Base-by-base conservation (phyloP, 306 rosid genomes). In the Carpinus viminea region DNA sequence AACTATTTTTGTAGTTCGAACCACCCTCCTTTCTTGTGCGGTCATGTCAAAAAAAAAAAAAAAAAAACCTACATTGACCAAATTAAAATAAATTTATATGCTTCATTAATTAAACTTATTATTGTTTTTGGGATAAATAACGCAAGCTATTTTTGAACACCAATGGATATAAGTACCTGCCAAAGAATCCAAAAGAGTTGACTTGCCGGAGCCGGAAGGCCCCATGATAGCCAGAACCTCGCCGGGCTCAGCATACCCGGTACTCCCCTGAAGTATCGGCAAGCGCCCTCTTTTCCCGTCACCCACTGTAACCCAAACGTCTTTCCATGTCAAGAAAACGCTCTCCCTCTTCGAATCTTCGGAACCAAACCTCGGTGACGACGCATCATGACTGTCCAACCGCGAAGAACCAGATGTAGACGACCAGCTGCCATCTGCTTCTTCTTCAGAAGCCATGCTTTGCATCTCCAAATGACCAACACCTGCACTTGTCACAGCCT, bases 141-240 rank as follows among this genome's bases (percentile, higher is more conserved):
- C 1, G 34, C 34, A 31, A 31, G 34, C 3, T 2, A 31, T 31
- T 31, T 31, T 31, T 31, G 34, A 31, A 31, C 34, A 31, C 34
- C 34, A 31, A 31, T 31, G 34, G 34, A 31, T 31, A 1, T 7
- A 45, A 1, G 48, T 31, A 83, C 95, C 96, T 72, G 92, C 91
- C 77, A 92, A 79, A 18, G 93, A 74, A 79, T 92, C 97, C 79
- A 92, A 84, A 74, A 92, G 93, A 12, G 96, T 90, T 0, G 93
- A 84, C 38, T 92, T 92, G 69, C 97, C 97, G 59, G 60, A 88
- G n/a, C 97, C 96, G 66, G 96, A 90, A 82, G 96, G 96, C 31
- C 97, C 97, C 96, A 92, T 90, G 18, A 92, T 85, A n/a, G 97
- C 96, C 76, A 92, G 73, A 13, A 89, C 81, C 72, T 86, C 81